Conservation (phyloP, 106 monocot species). For the Posidonia australis region DNA sequence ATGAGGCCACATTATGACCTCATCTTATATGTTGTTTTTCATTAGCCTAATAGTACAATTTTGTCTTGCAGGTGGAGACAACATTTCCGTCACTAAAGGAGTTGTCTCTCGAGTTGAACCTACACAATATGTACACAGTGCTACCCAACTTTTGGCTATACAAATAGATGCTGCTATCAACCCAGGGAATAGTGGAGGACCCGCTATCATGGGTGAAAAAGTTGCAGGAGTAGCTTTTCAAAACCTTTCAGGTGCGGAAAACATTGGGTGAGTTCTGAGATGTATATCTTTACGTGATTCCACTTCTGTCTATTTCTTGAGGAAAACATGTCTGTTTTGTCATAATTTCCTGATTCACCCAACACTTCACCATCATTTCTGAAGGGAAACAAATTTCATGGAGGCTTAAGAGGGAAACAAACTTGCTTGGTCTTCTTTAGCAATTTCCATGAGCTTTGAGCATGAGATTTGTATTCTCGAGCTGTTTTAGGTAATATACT, state of each 20-base stretch:
- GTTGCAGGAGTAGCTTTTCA: constrained; percentile 99
- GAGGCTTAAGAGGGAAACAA: neutral
- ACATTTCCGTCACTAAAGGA: constrained; percentile 98
- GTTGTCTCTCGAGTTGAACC: constrained; percentile 98
- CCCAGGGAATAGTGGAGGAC: constrained; percentile 97
- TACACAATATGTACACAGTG: constrained; percentile 98
- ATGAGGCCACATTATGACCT: too few species aligned
- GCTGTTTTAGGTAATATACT: too few species aligned
- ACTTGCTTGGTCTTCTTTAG: too few species aligned
- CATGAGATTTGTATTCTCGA: too few species aligned
- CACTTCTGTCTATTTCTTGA: neutral
- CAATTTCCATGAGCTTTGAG: too few species aligned
- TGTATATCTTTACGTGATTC: neutral
- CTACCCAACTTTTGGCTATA: constrained; percentile 96
- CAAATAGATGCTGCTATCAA: constrained; percentile 99
- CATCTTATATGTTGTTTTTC: neutral
- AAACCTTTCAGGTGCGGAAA: constrained; percentile 97
- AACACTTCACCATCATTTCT: too few species aligned
- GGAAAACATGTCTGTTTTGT: neutral
- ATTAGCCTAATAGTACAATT: neutral
- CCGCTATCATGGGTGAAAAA: constrained; percentile 95
- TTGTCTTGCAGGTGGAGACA: constrained; percentile 70
- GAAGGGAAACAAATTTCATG: neutral
- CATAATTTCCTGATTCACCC: too few species aligned
- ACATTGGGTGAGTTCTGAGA: constrained; percentile 79